Base-by-base conservation (phyloP, 148 eudicot genomes). In the Polygonum aviculare region DNA sequence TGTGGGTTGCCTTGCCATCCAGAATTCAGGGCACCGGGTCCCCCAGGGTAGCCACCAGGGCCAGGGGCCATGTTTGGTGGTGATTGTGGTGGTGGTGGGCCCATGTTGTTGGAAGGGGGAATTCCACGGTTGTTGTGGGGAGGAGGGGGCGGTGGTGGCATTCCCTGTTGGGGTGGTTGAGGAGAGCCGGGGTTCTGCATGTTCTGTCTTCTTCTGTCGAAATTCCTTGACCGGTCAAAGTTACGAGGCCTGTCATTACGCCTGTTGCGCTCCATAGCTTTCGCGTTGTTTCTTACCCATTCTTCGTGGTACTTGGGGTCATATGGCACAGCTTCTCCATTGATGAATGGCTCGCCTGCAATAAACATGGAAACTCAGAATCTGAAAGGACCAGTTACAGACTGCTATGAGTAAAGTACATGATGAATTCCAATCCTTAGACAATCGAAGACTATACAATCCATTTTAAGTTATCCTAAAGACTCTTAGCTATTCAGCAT, bases 291-390 rank as follows among this genome's bases (percentile, higher is more conserved):
- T 77, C 93, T 93, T 81, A 90, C 89, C 99, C 99, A 95, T 71
- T 92, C 97, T 74, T 87, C 97, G 60, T 95, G 99, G 62, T 95
- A 95, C 82, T 89, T 95, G 0, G 99, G 97, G 75, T 95, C 99
- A 80, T 95, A 95, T 35, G 99, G 99, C 31, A 90, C 97, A 52
- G 99, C 96, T 76, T 86, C 81, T 4, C 99, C 99, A 70, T 95
- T 79, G 39, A 95, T 95, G 76, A 95, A 90, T 36, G 99, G 99
- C 80, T 94, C 98, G 75, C 98, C 98, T 94, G 85, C 80, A 72
- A 26, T 26, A 76, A 49, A 10, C 36, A 75, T 39, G 47, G 11
- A 70, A 70, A 70, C 48, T 48, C 44, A 36, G 44, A 19, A 35
- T 67, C n/a, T 63, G 10, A 67, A 38, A 35, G 4, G 38, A 69